A percentile compares a stretch with the other conserved stretches of the same genome.
Evolutionary conservation across 768 basidiomycete genomes (phyloP).

Genomic region (Dictyophora rubrovolvata): DNA sequence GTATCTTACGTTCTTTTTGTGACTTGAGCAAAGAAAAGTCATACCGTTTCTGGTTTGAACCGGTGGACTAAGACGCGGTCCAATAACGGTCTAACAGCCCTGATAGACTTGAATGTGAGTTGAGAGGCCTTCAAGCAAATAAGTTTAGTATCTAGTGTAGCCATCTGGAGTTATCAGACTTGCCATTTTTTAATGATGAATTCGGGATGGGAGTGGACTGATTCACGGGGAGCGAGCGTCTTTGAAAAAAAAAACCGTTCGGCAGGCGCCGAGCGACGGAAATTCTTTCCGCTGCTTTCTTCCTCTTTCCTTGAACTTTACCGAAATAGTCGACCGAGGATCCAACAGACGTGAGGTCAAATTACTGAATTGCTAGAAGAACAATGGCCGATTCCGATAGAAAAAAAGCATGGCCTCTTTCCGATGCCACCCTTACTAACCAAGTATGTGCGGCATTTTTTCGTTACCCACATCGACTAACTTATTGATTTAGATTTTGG

Average conservation of each 20-base stretch:
- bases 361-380: conserved; percentile 9
- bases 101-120: conserved; percentile 94
- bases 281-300: neutral
- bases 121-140: conserved; percentile 50
- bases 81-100: conserved; percentile 77
- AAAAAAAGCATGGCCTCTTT: conserved; percentile 83
- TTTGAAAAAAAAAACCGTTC: conserved; percentile 1
- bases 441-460: conserved; percentile 40
- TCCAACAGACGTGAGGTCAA: conserved; percentile 10
- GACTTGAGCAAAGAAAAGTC: conserved; percentile 19
- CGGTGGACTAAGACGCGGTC: conserved; percentile 97
- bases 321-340: conserved; percentile 6
- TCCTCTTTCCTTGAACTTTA: neutral
- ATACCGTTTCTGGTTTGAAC: conserved; percentile 90
- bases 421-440: conserved; percentile 82
- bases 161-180: neutral
- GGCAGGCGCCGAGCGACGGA: neutral
- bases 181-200: neutral
- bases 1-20: neutral
- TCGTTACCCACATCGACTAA: neutral
- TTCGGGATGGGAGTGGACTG: neutral
- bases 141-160: neutral
- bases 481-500: conserved; percentile 59
- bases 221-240: neutral
- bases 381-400: conserved; percentile 54